Evolutionary conservation across 1,284 basidiomycete genomes (phyloP).

Genomic region (Boletellus deceptivus): DNA sequence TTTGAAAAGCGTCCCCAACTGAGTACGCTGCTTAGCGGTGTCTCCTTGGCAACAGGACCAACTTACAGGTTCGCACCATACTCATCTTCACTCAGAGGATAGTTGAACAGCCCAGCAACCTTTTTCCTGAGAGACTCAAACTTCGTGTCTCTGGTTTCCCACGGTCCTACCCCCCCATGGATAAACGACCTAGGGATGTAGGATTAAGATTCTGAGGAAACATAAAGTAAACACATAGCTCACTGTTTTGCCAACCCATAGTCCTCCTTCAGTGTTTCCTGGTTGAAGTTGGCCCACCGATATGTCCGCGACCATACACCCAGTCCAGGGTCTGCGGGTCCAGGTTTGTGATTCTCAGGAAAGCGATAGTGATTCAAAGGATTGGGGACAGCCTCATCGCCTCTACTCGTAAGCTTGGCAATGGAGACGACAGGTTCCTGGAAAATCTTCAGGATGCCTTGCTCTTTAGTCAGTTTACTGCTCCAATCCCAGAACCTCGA

Average conservation of each 20-base stretch:
- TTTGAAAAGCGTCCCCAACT: constrained; percentile 22
- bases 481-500: constrained; percentile 23
- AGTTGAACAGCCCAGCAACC: constrained; percentile 11
- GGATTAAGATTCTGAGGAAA: not conserved
- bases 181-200: constrained; percentile 7
- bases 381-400: not conserved
- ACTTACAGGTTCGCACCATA: constrained; percentile 20
- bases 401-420: not conserved
- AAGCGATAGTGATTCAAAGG: constrained; percentile 20
- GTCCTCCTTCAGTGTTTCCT: constrained; percentile 7
- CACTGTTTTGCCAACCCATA: constrained; percentile 12
- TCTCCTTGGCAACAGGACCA: not conserved
- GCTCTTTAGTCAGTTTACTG: not conserved
- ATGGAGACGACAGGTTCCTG: constrained; percentile 4
- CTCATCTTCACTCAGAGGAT: constrained; percentile 1
- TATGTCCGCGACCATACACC: constrained; percentile 13
- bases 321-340: not conserved
- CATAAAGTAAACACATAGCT: not conserved
- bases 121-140: constrained; percentile 11
- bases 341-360: not conserved
- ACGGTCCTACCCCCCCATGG: not conserved
- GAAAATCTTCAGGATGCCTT: constrained; percentile 11
- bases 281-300: constrained; percentile 10
- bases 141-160: no score
- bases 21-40: not conserved